phyloP scores from a whole-genome alignment of 768 basidiomycete species.

The Boletus rubescentipes region DNA sequence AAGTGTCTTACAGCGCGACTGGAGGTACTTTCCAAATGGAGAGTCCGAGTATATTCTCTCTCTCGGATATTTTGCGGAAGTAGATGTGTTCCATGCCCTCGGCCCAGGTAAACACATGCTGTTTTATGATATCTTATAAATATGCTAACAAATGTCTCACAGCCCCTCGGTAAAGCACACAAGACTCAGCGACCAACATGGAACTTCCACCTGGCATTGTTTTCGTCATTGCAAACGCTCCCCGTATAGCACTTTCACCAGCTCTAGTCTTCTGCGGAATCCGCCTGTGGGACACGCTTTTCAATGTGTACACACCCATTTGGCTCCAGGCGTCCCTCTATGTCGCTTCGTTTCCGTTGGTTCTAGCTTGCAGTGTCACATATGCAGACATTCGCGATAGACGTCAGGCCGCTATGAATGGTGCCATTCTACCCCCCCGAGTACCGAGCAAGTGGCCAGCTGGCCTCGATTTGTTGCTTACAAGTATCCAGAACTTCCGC shows the following conservation, averaged over 20 bases:
- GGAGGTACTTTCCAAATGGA: no score
- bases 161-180: background rate
- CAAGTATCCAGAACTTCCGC: slow-evolving; percentile 22
- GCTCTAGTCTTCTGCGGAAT: slow-evolving; percentile 15
- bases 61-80: no score
- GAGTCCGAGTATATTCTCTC: no score
- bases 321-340: slow-evolving; percentile 20
- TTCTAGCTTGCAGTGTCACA: slow-evolving; percentile 14
- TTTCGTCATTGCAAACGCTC: slow-evolving; percentile 28
- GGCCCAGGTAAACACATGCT: slow-evolving; percentile 10
- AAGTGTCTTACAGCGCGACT: no score
- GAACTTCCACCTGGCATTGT: slow-evolving; percentile 35
- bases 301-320: slow-evolving; percentile 2
- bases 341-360: slow-evolving; percentile 25
- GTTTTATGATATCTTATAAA: slow-evolving; percentile 6
- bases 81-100: background rate
- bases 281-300: slow-evolving; percentile 9
- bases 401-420: slow-evolving; percentile 15
- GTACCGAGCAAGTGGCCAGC: slow-evolving; percentile 37
- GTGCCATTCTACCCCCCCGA: slow-evolving; percentile 34
- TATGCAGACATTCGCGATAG: slow-evolving; percentile 13
- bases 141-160: background rate
- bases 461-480: slow-evolving; percentile 34
- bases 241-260: slow-evolving; percentile 20
- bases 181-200: slow-evolving; percentile 10